Evolutionary conservation across 2,329 filamentous ascomycete genomes (phyloP).

Genomic region (Fusarium paranaense): DNA sequence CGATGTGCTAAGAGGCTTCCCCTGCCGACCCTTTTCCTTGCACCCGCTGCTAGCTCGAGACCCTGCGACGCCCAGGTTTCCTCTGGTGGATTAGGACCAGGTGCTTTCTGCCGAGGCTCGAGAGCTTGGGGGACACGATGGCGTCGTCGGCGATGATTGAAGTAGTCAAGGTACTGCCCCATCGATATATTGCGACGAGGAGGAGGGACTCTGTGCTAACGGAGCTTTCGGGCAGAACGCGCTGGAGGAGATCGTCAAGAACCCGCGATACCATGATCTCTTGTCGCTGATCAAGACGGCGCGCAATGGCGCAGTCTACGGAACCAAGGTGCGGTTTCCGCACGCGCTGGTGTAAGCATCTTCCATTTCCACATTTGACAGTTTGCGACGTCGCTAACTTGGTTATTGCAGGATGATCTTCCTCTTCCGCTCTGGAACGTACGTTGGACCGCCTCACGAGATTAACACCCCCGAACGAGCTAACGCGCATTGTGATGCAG

Average conservation of each 20-base stretch:
- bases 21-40: conserved; percentile 2
- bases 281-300: conserved; percentile 91
- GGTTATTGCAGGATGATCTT: conserved; percentile 82
- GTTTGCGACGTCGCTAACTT: conserved; percentile 30
- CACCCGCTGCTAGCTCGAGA: background rate
- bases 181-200: background rate
- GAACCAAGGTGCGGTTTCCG: conserved; percentile 96
- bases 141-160: conserved; percentile 44
- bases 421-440: conserved; percentile 92
- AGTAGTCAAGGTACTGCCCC: conserved; percentile 44
- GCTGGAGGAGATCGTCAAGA: conserved; percentile 80
- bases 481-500: conserved; percentile 46
- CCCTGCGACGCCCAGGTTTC: conserved; percentile 17
- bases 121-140: conserved; percentile 36
- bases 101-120: conserved; percentile 37
- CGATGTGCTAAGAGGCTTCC: conserved; percentile 25
- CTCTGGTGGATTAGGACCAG: background rate
- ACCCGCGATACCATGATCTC: conserved; percentile 86
- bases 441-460: conserved; percentile 51
- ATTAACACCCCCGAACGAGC: conserved; percentile 1
- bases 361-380: background rate
- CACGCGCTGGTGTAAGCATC: conserved; percentile 84
- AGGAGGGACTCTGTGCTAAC: conserved; percentile 14
- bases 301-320: conserved; percentile 97
- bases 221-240: conserved; percentile 61